Percentiles rank a stretch among this genome's conserved stretches.
These are phyloP conservation scores for Rhododendron mucronatum DNA, from an alignment of 148 eudicot genomes.

Conservation along the genomic window DNA sequence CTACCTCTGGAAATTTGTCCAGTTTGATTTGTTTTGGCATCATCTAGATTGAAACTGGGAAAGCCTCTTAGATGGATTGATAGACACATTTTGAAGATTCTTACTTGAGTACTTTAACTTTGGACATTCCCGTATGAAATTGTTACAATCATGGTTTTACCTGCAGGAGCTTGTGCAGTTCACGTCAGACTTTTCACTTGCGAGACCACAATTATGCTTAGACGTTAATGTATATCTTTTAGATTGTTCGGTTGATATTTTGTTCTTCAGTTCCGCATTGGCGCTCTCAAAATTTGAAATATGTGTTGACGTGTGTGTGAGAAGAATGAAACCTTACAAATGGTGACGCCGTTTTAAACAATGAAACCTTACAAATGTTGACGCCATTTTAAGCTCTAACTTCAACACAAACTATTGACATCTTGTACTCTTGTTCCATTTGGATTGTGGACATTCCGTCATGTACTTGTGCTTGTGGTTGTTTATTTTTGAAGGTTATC, in stretches of 20 bases:
- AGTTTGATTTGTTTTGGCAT: not conserved
- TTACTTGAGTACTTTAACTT: no score
- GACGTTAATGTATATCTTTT: not conserved
- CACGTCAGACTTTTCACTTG: not conserved
- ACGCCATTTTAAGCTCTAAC: not conserved
- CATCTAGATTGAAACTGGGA: not conserved
- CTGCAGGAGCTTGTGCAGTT: not conserved
- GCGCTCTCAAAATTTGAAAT: no score
- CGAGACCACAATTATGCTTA: not conserved
- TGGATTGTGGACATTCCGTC: not conserved
- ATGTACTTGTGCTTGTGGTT: not conserved
- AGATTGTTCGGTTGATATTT: not conserved
- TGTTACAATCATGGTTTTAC: not conserved
- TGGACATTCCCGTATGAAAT: not conserved
- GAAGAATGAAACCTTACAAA: not conserved
- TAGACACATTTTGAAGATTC: not conserved
- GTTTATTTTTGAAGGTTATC: not conserved
- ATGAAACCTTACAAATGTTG: not conserved
- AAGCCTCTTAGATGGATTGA: not conserved
- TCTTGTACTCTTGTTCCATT: no score
- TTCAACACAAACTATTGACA: not conserved
- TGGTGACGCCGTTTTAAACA: not conserved
- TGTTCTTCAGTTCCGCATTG: not conserved
- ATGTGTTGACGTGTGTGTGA: no score
- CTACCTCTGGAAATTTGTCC: not conserved